Conservation (phyloP, 768 basidiomycete genomes). For the Mycena vulgaris region DNA sequence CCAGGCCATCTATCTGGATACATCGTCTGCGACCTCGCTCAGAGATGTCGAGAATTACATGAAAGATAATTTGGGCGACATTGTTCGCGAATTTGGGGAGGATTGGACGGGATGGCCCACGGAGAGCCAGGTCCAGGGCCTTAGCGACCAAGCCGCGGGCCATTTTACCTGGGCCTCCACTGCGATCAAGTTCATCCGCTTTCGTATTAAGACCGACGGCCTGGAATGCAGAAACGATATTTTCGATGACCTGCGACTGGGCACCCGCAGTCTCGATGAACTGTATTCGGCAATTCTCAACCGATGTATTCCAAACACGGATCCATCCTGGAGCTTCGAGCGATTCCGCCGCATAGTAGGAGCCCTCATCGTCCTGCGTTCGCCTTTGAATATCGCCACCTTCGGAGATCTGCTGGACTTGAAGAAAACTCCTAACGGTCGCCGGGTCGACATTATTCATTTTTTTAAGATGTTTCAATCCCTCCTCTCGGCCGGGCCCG, state of each 20-base stretch:
- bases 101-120: conserved; percentile 2
- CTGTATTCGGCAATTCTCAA: conserved; percentile 5
- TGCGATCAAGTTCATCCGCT: background rate
- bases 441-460: conserved; percentile 1
- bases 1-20: background rate
- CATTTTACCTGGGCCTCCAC: conserved; percentile 2
- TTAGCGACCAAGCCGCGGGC: background rate
- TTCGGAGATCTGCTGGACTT: background rate
- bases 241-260: conserved; percentile 4
- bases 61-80: background rate
- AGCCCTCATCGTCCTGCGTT: background rate
- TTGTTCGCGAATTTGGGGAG: background rate
- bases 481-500: conserved; percentile 1
- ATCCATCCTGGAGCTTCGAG: background rate
- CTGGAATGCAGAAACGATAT: background rate
- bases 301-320: background rate
- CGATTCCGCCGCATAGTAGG: conserved; percentile 6
- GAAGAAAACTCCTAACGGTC: background rate
- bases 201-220: background rate
- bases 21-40: background rate
- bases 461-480: conserved; percentile 9
- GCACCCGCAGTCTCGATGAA: background rate
- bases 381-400: background rate
- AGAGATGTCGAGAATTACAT: background rate
- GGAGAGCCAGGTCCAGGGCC: background rate